These are phyloP conservation scores for Panicum hallii DNA, from an alignment of 202 grass and related monocot genomes.

Conservation along the genomic window DNA sequence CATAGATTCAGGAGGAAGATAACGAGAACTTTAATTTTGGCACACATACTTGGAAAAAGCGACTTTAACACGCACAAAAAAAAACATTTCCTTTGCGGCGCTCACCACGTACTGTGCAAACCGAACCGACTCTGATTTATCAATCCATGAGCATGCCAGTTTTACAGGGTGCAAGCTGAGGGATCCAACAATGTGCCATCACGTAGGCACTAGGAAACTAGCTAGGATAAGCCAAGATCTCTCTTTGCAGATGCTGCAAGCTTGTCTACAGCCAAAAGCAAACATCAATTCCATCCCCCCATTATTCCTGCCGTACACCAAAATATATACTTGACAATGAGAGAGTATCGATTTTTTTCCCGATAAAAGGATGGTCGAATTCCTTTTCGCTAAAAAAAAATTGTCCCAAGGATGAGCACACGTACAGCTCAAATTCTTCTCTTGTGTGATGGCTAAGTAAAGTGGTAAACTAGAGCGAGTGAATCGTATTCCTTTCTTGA, in stretches of 20 bases:
- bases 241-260: slow-evolving; percentile 54
- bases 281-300: slow-evolving; percentile 23
- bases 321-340: slow-evolving; percentile 70
- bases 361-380: slow-evolving; percentile 47
- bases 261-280: slow-evolving; percentile 43
- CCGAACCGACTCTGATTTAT: background rate
- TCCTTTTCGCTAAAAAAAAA: slow-evolving; percentile 45
- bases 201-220: slow-evolving; percentile 26
- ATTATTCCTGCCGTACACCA: slow-evolving; percentile 52
- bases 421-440: slow-evolving; percentile 55
- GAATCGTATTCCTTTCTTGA: slow-evolving; percentile 58
- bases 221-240: slow-evolving; percentile 51
- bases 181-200: slow-evolving; percentile 22
- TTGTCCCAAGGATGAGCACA: slow-evolving; percentile 32
- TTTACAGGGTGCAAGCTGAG: background rate
- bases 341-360: slow-evolving; percentile 47
- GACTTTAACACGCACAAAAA: background rate
- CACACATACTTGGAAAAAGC: slow-evolving; percentile 8
- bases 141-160: slow-evolving; percentile 21
- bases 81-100: slow-evolving; percentile 8
- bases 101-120: slow-evolving; percentile 6
- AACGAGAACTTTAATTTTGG: slow-evolving; percentile 22
- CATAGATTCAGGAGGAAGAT: slow-evolving; percentile 33
- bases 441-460: slow-evolving; percentile 57
- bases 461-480: slow-evolving; percentile 49